Conservation (phyloP, 2,329 filamentous ascomycete genomes). For the Cladophialophora bantiana region DNA sequence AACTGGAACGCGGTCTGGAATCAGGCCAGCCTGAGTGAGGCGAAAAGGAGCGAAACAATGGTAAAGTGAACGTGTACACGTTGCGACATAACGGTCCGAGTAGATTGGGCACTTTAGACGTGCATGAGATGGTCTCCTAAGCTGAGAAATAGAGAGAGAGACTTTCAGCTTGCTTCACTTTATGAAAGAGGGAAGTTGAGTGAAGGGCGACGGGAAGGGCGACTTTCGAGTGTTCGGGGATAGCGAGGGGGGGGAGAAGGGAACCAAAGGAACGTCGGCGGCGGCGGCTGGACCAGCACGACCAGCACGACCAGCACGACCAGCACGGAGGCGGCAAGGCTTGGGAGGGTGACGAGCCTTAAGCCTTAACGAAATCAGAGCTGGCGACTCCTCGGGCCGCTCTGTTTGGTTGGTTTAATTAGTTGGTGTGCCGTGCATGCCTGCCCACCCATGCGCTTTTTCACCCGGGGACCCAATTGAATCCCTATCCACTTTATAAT, state of each 20-base stretch:
- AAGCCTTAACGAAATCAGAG: slow-evolving; percentile 8
- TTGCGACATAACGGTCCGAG: slow-evolving; percentile 34
- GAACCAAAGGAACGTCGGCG: slow-evolving; percentile 11
- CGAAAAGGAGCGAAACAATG: slow-evolving; percentile 19
- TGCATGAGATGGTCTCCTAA: slow-evolving; percentile 6
- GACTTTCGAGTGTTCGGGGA: slow-evolving; percentile 12
- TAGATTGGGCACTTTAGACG: slow-evolving; percentile 18
- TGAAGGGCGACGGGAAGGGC: slow-evolving; percentile 19
- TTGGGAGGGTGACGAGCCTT: slow-evolving; percentile 6
- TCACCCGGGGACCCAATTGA: slow-evolving; percentile 8
- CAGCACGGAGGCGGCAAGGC: background rate
- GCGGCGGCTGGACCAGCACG: slow-evolving; percentile 14
- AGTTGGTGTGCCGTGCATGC: slow-evolving; percentile 5
- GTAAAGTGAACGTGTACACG: slow-evolving; percentile 28
- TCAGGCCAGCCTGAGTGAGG: slow-evolving; percentile 35
- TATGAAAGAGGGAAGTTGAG: slow-evolving; percentile 17
- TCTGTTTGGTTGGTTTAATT: slow-evolving; percentile 16
- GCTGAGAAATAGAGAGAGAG: slow-evolving; percentile 22
- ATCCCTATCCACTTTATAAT: slow-evolving; percentile 11
- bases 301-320: too few species aligned
- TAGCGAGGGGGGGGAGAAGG: background rate
- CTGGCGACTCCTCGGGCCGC: background rate
- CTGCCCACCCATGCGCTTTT: slow-evolving; percentile 11
- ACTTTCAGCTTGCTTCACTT: slow-evolving; percentile 28
- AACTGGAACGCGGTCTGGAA: slow-evolving; percentile 27